phyloP scores from a whole-genome alignment of 306 rosid genomes.

The Argentina anserina region DNA sequence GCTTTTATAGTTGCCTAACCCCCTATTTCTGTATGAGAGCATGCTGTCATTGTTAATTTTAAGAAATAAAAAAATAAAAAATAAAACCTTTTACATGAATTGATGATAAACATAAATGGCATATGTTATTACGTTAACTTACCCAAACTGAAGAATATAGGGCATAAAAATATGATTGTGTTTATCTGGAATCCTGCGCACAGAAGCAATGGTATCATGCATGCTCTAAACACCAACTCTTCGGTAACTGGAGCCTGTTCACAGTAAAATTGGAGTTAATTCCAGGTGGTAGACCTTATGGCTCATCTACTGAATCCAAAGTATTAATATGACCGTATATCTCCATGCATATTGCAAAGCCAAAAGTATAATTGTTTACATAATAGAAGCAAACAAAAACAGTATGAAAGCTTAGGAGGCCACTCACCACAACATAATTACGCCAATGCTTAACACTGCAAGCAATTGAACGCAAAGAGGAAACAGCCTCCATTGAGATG shows the following conservation, averaged over 20 bases:
- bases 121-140: constrained; percentile 29
- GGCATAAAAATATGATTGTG: constrained; percentile 64
- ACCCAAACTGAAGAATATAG: constrained; percentile 93
- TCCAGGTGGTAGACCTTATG: background rate
- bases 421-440: constrained; percentile 80
- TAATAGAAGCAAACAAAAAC: background rate
- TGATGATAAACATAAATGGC: constrained; percentile 4
- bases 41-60: background rate
- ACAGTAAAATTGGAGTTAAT: constrained; percentile 16
- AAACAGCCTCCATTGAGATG: constrained; percentile 25
- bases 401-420: constrained; percentile 13
- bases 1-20: background rate
- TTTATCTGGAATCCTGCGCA: constrained; percentile 72
- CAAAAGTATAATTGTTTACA: background rate
- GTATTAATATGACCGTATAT: background rate
- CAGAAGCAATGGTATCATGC: constrained; percentile 91
- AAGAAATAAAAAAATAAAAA: background rate
- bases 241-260: constrained; percentile 90
- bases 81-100: background rate
- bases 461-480: constrained; percentile 26
- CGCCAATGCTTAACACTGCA: constrained; percentile 72
- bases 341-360: background rate
- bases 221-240: constrained; percentile 94
- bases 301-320: constrained; percentile 12
- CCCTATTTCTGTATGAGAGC: background rate